Evolutionary conservation across 1,284 basidiomycete genomes (phyloP), one percentile per base, ranked within the genome.

Genomic region (Mycena sp.): DNA sequence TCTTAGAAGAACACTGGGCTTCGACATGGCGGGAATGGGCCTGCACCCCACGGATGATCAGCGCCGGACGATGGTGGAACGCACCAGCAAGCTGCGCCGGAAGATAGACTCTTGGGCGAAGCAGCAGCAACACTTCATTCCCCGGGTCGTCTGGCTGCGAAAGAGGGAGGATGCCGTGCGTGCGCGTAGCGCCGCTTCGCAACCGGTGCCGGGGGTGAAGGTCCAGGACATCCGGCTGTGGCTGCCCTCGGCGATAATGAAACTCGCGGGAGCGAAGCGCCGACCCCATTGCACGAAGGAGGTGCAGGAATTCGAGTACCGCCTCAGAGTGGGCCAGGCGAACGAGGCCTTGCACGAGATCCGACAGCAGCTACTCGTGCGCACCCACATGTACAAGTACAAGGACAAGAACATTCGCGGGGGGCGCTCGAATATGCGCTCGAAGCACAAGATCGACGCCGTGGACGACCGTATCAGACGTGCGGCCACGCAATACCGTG

Each of bases 391-490:
- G 6, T 58, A 52, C 50, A 45, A 25, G n/a, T 37, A 45, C 29
- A 63, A 63, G 43, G 61, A 63, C 30, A 19, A 40, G 23, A 38
- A 37, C 25, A 32, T 9, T 6, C 48, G 49, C 30, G 54, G 55
- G 2, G 61, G 57, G 16, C 32, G 32, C 43, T 26, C 38, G 6
- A 41, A 56, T 23, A 62, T 38, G 1, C 53, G 61, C 17, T 48
- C 35, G 4, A n/a, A 41, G 30, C 28, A 37, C 2, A 48, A 57
- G 23, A 62, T 62, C 38, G 17, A 11, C 6, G 26, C 6, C 11
- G 23, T 62, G 2, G 48, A 62, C 10, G 60, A 56, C 16, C n/a
- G 54, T 1, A 54, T 57, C 23, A 53, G 60, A 10, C 41, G 60
- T 1, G 12, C 29, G 2, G n/a, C 29, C 2, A 54, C 35, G 1